Base-by-base conservation (phyloP, 768 basidiomycete genomes). In the Serendipita sp. region DNA sequence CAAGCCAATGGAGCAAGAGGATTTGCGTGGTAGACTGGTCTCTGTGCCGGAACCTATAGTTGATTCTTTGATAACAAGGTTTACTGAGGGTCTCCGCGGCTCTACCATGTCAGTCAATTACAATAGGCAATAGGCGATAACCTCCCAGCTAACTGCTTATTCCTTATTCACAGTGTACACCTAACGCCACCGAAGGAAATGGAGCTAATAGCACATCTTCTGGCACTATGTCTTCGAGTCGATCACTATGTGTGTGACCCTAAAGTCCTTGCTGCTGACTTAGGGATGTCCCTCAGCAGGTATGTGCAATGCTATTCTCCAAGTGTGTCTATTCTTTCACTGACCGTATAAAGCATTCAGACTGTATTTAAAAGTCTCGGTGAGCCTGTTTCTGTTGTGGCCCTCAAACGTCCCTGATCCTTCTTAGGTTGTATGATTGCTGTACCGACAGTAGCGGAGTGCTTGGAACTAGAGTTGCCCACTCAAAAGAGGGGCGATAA, bases 231-330 rank as follows among this genome's bases (percentile, higher is more conserved):
- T 70, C 80, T 96, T 34, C 83, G 81, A 58, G 72, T 92, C 4
- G 92, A 96, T 68, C 82, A 84, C 63, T 95, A 83, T 69, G 83
- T 84, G 0, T 81, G 85, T 0, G 86, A 96, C 67, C 79, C 85
- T 0, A 76, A 79, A 1, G 70, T 80, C 34, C 75, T 96, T 38
- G 88, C 92, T 2, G 76, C 79, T 4, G 94, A 96, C 74, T 74
- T 97, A 4, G 82, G 79, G 67, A 81, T 91, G 78, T 71, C 80
- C 2, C 70, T 80, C 10, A 63, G 77, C 3, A 84, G 83, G 93
- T 95, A 70, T 67, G 41, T 41, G 41, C 13, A 13, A 7, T 41
- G 88, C 77, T 11, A 18, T 45, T 34, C 58, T 16, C 64, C 63
- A 53, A 35, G 35, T 4, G 34, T 24, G 41, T 11, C 45, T 3